Evolutionary conservation across 1,284 basidiomycete genomes (phyloP).

Genomic region (Jaminaea rosea): DNA sequence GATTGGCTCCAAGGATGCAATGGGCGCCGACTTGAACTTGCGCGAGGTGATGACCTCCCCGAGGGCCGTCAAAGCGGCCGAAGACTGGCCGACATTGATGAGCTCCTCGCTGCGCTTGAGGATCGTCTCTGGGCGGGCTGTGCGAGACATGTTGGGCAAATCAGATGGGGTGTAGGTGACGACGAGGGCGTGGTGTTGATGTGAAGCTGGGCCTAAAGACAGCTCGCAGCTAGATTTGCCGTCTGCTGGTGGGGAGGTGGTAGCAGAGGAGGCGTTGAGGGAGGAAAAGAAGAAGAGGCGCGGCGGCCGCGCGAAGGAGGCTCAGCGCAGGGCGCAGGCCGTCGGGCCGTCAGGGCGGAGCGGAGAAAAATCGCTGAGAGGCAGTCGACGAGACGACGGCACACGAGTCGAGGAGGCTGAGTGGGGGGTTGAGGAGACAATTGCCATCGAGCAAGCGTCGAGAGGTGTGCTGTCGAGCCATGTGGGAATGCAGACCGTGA

Average conservation of each 20-base stretch:
- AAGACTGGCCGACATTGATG: conserved; percentile 76
- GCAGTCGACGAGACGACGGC: too few species aligned
- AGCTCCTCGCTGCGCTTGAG: conserved; percentile 82
- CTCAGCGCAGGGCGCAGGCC: neutral
- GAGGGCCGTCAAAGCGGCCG: conserved; percentile 77
- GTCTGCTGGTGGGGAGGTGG: neutral
- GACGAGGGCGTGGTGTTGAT: neutral
- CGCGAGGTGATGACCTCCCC: conserved; percentile 88
- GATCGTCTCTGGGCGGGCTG: conserved; percentile 81
- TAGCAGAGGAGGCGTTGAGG: neutral
- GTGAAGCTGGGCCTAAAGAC: conserved; percentile 1
- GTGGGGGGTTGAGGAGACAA: too few species aligned
- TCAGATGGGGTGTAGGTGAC: neutral
- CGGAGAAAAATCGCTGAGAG: too few species aligned
- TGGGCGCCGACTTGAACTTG: conserved; percentile 83
- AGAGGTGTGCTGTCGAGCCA: too few species aligned
- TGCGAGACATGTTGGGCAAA: conserved; percentile 58
- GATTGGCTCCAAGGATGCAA: conserved; percentile 86
- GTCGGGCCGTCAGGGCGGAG: neutral
- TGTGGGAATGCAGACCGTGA: too few species aligned
- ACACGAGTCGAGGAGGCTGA: too few species aligned
- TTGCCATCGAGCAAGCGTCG: too few species aligned
- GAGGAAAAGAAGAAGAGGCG: neutral
- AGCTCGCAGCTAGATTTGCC: conserved; percentile 1
- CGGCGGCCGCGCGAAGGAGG: neutral